A percentile compares a stretch with the other conserved stretches of the same genome.
Evolutionary conservation across 1,139 yeast species (phyloP).

Genomic region (Debaryomyces sp.): DNA sequence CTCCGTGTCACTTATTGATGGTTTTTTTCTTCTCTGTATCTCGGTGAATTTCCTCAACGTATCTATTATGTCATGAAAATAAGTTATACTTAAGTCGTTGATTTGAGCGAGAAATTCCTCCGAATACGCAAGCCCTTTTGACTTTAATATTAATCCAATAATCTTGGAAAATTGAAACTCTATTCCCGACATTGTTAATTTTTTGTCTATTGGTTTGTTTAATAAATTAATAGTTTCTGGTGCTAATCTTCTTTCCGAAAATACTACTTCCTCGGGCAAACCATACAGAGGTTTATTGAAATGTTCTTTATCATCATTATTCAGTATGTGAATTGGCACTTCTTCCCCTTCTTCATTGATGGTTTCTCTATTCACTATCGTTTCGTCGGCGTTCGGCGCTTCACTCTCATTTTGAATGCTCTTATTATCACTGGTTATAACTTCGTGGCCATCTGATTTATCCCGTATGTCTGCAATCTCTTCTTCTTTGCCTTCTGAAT

Average conservation of each 20-base stretch:
- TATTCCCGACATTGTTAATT: slow-evolving; percentile 21
- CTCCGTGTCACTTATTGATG: slow-evolving; percentile 60
- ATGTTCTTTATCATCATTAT: neutral
- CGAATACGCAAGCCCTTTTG: slow-evolving; percentile 39
- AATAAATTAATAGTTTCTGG: slow-evolving; percentile 14
- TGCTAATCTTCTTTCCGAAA: slow-evolving; percentile 18
- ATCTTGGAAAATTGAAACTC: slow-evolving; percentile 39
- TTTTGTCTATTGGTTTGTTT: slow-evolving; percentile 18
- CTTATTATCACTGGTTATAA: neutral
- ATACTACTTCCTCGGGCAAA: neutral
- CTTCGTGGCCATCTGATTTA: neutral
- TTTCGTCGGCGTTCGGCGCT: neutral
- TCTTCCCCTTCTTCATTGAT: neutral
- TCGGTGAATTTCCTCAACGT: slow-evolving; percentile 58
- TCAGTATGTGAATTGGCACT: neutral
- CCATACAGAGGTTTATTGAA: neutral
- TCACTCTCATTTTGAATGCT: neutral
- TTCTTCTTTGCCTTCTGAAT: neutral
- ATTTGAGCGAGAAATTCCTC: slow-evolving; percentile 50
- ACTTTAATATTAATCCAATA: slow-evolving; percentile 37
- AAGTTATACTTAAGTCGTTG: slow-evolving; percentile 50
- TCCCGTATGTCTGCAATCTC: neutral
- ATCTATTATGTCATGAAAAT: slow-evolving; percentile 49
- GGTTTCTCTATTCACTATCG: neutral
- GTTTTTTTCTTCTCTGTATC: slow-evolving; percentile 67